These are phyloP conservation scores for Suillus discolor DNA, from an alignment of 768 basidiomycete genomes.

Conservation along the genomic window DNA sequence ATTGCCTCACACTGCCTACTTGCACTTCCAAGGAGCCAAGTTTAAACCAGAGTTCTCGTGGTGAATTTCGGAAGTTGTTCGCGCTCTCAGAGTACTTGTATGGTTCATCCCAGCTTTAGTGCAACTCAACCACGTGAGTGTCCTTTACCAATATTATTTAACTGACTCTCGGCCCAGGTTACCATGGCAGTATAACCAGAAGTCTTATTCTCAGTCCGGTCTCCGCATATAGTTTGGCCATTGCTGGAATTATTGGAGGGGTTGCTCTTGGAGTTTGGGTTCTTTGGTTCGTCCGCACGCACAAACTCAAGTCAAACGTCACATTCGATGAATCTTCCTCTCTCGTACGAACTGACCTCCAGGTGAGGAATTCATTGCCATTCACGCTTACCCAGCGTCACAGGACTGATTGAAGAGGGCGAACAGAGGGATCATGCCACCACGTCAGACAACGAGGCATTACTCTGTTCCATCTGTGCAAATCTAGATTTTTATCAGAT, in stretches of 20 bases:
- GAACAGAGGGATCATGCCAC: background rate
- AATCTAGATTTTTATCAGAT: slow-evolving; percentile 3
- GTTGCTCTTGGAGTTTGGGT: background rate
- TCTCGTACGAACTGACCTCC: background rate
- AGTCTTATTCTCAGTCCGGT: background rate
- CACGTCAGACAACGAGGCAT: background rate
- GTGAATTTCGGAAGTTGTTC: background rate
- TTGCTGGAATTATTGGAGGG: background rate
- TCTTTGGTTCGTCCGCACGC: background rate
- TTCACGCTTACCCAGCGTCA: background rate
- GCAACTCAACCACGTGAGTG: background rate
- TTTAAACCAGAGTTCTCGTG: background rate
- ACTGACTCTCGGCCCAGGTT: background rate
- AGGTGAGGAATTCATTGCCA: background rate
- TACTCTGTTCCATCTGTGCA: slow-evolving; percentile 12
- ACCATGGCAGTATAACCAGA: background rate
- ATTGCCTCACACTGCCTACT: background rate
- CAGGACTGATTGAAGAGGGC: background rate
- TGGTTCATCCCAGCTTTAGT: background rate
- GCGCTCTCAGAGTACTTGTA: background rate
- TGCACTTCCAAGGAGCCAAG: background rate
- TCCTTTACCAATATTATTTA: background rate
- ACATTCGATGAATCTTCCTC: background rate
- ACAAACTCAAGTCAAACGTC: background rate
- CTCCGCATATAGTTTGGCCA: background rate